phyloP scores from a whole-genome alignment of 306 rosid genomes.

The Biancaea sappan region DNA sequence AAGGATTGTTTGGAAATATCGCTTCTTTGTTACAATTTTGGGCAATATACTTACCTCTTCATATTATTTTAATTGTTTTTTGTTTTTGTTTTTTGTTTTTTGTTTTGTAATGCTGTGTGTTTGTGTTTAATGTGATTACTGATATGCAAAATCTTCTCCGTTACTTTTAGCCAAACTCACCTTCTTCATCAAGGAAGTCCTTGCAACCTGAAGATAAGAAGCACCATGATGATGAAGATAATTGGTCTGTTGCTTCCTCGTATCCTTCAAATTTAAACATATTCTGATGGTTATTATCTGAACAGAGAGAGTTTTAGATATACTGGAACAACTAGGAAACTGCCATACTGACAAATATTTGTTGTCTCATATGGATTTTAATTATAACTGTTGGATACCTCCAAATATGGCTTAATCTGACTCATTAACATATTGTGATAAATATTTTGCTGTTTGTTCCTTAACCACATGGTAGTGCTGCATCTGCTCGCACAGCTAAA shows the following conservation, averaged over 20 bases:
- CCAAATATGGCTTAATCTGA: slow-evolving; percentile 19
- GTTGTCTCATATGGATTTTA: not conserved
- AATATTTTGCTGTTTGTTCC: slow-evolving; percentile 36
- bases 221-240: slow-evolving; percentile 81
- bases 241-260: slow-evolving; percentile 82
- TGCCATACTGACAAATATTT: slow-evolving; percentile 2
- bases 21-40: slow-evolving; percentile 16
- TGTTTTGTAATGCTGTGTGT: slow-evolving; percentile 7
- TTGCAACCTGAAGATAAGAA: slow-evolving; percentile 60
- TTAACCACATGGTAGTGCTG: slow-evolving; percentile 62
- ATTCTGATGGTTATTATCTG: slow-evolving; percentile 33
- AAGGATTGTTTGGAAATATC: slow-evolving; percentile 18
- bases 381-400: slow-evolving; percentile 9
- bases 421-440: not conserved
- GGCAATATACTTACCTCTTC: slow-evolving; percentile 15
- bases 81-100: slow-evolving; percentile 26
- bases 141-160: slow-evolving; percentile 18
- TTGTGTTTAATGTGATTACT: slow-evolving; percentile 23
- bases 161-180: slow-evolving; percentile 67
- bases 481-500: slow-evolving; percentile 68
- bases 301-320: slow-evolving; percentile 25
- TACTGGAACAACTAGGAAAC: slow-evolving; percentile 17
- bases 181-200: slow-evolving; percentile 57
- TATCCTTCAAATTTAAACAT: slow-evolving; percentile 63
- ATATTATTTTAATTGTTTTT: slow-evolving; percentile 21